These are phyloP conservation scores for Saussurea involucrata DNA, from an alignment of 129 eudicot species.

Conservation along the genomic window DNA sequence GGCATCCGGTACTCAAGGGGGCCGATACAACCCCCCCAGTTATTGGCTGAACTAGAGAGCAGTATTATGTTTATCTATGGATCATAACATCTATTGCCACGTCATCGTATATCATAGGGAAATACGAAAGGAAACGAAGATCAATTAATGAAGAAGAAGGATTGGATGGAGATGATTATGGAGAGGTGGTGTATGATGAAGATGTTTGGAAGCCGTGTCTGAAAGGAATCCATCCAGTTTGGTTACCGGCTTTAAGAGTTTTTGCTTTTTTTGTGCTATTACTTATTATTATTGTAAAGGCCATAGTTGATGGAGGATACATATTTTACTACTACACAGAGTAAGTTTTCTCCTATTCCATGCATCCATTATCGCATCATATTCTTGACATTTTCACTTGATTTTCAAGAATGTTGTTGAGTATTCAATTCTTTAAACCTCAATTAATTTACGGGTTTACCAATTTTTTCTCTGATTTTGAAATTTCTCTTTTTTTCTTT, in stretches of 20 bases:
- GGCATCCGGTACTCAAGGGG: slow-evolving; percentile 66
- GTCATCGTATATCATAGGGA: slow-evolving; percentile 59
- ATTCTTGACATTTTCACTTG: slow-evolving; percentile 2
- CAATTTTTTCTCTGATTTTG: slow-evolving; percentile 7
- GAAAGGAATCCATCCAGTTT: slow-evolving; percentile 75
- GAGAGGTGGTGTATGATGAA: slow-evolving; percentile 69
- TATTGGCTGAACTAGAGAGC: slow-evolving; percentile 96
- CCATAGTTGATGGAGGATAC: slow-evolving; percentile 31
- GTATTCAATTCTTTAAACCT: background rate
- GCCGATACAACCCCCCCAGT: slow-evolving; percentile 56
- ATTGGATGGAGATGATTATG: slow-evolving; percentile 25
- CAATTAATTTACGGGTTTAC: background rate
- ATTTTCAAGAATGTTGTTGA: slow-evolving; percentile 10
- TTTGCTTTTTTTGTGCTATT: slow-evolving; percentile 61
- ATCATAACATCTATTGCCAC: slow-evolving; percentile 46
- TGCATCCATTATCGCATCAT: background rate
- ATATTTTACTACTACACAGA: background rate
- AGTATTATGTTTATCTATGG: slow-evolving; percentile 50
- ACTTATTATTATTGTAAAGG: slow-evolving; percentile 59
- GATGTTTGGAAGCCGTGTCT: slow-evolving; percentile 93
- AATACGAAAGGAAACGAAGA: slow-evolving; percentile 46
- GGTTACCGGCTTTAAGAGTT: slow-evolving; percentile 66
- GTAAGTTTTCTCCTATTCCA: too few relatives aligned
- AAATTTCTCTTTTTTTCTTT: slow-evolving; percentile 24
- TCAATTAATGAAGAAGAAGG: slow-evolving; percentile 24